Evolutionary conservation across 768 basidiomycete genomes (phyloP), one percentile per base, ranked within the genome.

Genomic region (Clavaria fumosa): DNA sequence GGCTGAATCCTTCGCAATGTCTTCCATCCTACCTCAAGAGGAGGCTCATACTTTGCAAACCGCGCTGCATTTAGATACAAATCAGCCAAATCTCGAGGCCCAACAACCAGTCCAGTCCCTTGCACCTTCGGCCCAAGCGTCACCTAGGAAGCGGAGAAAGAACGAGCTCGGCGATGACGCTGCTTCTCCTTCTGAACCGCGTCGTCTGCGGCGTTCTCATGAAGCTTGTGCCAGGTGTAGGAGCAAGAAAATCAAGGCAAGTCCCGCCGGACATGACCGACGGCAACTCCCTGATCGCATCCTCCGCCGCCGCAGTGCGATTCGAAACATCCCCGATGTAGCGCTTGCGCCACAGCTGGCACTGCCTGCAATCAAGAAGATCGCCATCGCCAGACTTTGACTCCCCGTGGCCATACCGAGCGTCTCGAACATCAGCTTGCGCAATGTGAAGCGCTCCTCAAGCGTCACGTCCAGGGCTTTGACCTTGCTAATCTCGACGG

Each of bases 231-330:
- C 85, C 46, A 72, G 85, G 56, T 89, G 85, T 69, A 81, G 85
- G 71, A 79, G 77, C 65, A 88, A 89, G 75, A 89, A 89, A 79
- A 89, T 89, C 63, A 89, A 89, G 82, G 81, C 75, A 67, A 66
- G 64, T 64, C 61, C 64, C 66, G 65, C 63, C 74, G 75, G 73
- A 66, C 57, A 58, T 59, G 63, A 69, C 77, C 79, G 78, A 73
- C 77, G 78, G 79, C 78, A 81, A 79, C 70, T 78, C 72, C 77
- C 78, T 75, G 58, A 61, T 56, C 60, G 53, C 56, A 54, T 50
- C 58, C 55, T 53, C 48, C 45, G 47, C 30, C 46, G 44, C 45
- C 50, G 11, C 52, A 89, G 85, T 89, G 85, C 68, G 85, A 89
- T 58, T 86, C 83, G 5, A 86, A 85, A 53, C 82, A 85, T 55